Evolutionary conservation across 1,284 basidiomycete genomes (phyloP), one percentile per base, ranked within the genome.

Genomic region (Cryptococcus wingfieldii): DNA sequence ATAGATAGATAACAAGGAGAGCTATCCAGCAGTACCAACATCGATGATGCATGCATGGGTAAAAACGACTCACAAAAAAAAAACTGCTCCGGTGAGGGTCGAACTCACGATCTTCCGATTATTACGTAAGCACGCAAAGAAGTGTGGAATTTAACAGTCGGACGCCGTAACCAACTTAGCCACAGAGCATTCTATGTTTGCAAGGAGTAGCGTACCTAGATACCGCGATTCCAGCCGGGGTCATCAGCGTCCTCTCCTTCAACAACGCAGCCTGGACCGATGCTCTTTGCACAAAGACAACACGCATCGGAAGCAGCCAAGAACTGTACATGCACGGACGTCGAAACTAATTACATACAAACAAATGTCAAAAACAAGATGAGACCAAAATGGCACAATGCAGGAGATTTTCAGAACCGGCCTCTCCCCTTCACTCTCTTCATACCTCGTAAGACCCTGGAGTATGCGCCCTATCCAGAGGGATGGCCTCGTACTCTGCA

Each of bases 401-500:
- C 41, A 42, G 7, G 14, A 42, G 1, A 42, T 42, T n/a, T 16
- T 13, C 14, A 42, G 19, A 16, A 42, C 16, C 8, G 14, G 41
- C 41, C 16, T n/a, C n/a, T 42, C 41, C 41, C 10, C 31, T 34
- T 34, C 10, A 6, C 31, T 8, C 2, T 42, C 14, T 13, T 42
- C 39, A 49, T 14, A 50, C 41, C 47, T 31, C 31, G 38, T 31
- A 28, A 19, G 41, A 44, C 16, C 54, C 53, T 10, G 31, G 31
- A 6, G 31, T 34, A 34, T 34, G 31, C 13, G 49, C 50, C 50
- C 42, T 49, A 51, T 51, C 45, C 34, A 62, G 28, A 16, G 70
- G 69, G 25, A 74, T 71, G 34, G 70, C 66, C 63, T 74, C 71
- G 55, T 74, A 74, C 39, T 64, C 70, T 43, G 47, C 61, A 54